Base-by-base conservation (phyloP, 345 rosid genomes). In the Lepidium sativum region DNA sequence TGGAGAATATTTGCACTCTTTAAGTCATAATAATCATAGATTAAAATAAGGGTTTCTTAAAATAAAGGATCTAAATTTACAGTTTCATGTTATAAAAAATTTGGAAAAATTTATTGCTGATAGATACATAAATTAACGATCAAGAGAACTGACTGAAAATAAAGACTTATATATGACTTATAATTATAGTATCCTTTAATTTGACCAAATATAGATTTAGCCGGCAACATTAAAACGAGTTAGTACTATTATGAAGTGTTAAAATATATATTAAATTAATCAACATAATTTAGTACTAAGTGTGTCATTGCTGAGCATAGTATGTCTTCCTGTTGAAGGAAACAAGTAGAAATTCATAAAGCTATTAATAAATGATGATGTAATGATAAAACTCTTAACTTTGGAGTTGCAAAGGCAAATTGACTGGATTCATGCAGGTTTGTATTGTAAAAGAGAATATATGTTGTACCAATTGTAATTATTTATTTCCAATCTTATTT, bases 361-460 rank as follows among this genome's bases (percentile, higher is more conserved):
- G 6, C 58, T 41, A 57, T 54, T 23, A 23, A 27, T 27, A 47
- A 55, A 15, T 31, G 57, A 47, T 34, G 56, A 48, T 40, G 39
- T 34, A 31, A 20, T 57, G 17, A 29, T 63, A 34, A 38, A 47
- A 71, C 48, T 55, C 58, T 32, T 32, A 15, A 52, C 42, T 72
- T 42, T 59, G 35, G 60, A 65, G 67, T 65, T 50, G 61, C 71
- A 35, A 65, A 72, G 71, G 76, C 71, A 51, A 48, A 20, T 11
- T 43, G 66, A 71, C 71, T 72, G 71, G 55, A 65, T 58, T 72
- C 52, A 52, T 8, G 61, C 67, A 65, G 61, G 48, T 25, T 72
- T 72, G 71, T 42, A 72, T 72, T 65, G 76, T 58, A 72, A 72
- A 72, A 72, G 67, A 58, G 67, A 65, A 72, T 49, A 71, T 47